Conservation (phyloP, 352 stramenopile genomes). For the Phytophthora citrophthora region DNA sequence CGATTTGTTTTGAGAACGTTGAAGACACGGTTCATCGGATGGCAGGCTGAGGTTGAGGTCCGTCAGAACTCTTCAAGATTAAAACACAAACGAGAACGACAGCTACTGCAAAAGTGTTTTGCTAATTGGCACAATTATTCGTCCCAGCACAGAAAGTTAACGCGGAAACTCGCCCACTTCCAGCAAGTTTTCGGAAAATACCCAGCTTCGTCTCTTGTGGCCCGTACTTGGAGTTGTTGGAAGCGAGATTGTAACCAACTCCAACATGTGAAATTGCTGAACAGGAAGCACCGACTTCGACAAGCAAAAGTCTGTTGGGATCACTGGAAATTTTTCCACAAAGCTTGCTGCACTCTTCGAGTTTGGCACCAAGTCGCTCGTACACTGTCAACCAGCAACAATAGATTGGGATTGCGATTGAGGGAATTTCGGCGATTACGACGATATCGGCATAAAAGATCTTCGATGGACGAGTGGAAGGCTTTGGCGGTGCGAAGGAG, state of each 20-base stretch:
- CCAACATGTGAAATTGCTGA: slow-evolving; percentile 6
- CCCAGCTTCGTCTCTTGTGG: slow-evolving; percentile 33
- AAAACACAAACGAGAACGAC: slow-evolving; percentile 2
- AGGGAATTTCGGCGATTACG: slow-evolving; percentile 31
- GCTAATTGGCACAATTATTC: slow-evolving; percentile 22
- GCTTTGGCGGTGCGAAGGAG: slow-evolving; percentile 7
- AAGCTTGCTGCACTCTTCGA: slow-evolving; percentile 25
- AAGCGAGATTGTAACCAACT: slow-evolving; percentile 7
- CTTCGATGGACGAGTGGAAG: slow-evolving; percentile 22
- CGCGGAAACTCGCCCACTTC: slow-evolving; percentile 48
- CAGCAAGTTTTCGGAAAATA: slow-evolving; percentile 42
- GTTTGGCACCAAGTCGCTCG: slow-evolving; percentile 23
- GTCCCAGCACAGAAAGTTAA: slow-evolving; percentile 14
- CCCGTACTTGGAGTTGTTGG: slow-evolving; percentile 43
- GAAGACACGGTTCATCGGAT: slow-evolving; percentile 12
- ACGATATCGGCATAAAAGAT: not conserved
- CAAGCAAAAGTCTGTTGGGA: slow-evolving; percentile 19
- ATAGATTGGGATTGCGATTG: slow-evolving; percentile 39
- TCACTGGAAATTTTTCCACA: slow-evolving; percentile 37
- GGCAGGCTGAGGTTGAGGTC: slow-evolving; percentile 11
- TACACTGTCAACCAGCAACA: slow-evolving; percentile 14
- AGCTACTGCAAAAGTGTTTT: slow-evolving; percentile 8
- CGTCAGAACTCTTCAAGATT: slow-evolving; percentile 12
- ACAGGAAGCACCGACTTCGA: slow-evolving; percentile 10
- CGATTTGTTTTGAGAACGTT: slow-evolving; percentile 12